Evolutionary conservation across 2,329 filamentous ascomycete genomes (phyloP).

Genomic region (Diaporthe capsici): DNA sequence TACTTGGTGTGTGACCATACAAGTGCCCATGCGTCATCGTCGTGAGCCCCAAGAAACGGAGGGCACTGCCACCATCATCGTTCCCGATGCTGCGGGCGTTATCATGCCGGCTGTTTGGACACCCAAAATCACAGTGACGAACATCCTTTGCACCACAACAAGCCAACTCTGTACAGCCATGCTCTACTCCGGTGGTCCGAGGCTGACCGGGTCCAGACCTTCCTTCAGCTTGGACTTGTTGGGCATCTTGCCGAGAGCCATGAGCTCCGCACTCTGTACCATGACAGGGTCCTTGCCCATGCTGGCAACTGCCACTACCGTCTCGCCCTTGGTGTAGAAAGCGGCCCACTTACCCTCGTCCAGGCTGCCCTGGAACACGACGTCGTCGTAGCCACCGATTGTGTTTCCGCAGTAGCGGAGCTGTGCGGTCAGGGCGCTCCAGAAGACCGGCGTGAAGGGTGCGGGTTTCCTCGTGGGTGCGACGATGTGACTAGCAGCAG

Average conservation of each 20-base stretch:
- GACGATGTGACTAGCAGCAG: conserved; percentile 83
- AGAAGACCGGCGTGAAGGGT: conserved; percentile 93
- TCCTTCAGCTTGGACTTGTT: conserved; percentile 81
- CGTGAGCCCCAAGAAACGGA: background rate
- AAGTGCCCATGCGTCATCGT: background rate
- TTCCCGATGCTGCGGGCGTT: background rate
- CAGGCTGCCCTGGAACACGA: conserved; percentile 83
- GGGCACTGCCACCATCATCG: conserved; percentile 24
- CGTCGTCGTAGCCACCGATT: conserved; percentile 83
- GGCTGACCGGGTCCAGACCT: conserved; percentile 67
- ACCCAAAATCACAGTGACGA: conserved; percentile 24
- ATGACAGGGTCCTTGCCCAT: conserved; percentile 94
- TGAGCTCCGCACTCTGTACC: conserved; percentile 85
- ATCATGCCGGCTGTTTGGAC: background rate
- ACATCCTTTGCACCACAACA: background rate
- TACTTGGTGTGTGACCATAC: conserved; percentile 2
- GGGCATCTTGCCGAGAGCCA: conserved; percentile 87
- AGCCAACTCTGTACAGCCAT: background rate
- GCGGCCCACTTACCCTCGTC: conserved; percentile 87
- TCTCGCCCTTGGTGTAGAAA: conserved; percentile 90
- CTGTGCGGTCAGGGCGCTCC: conserved; percentile 92
- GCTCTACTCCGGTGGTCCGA: conserved; percentile 54
- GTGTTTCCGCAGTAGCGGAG: conserved; percentile 95
- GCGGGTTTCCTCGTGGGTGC: conserved; percentile 73
- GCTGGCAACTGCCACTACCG: conserved; percentile 88